These are phyloP conservation scores for Meyerozyma guilliermondii DNA, from an alignment of 1,139 yeast species.

Conservation along the genomic window DNA sequence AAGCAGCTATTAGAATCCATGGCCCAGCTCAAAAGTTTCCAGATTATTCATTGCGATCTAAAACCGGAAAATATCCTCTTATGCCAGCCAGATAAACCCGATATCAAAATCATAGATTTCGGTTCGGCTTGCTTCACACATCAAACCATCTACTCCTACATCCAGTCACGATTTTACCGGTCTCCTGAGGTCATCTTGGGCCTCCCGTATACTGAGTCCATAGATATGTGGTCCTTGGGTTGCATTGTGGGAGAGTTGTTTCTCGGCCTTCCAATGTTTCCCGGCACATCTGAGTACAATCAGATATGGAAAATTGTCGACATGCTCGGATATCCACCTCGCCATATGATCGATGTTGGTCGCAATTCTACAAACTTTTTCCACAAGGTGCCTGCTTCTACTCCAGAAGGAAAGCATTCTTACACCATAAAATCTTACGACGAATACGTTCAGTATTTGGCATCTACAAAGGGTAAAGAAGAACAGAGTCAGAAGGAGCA, in stretches of 20 bases:
- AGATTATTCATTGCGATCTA: slow-evolving; percentile 90
- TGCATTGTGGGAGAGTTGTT: slow-evolving; percentile 94
- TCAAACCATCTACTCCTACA: slow-evolving; percentile 86
- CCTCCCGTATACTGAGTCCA: slow-evolving; percentile 82
- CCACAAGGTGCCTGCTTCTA: slow-evolving; percentile 30
- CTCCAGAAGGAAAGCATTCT: slow-evolving; percentile 25
- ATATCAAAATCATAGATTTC: slow-evolving; percentile 89
- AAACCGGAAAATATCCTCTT: slow-evolving; percentile 93
- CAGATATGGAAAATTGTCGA: slow-evolving; percentile 80
- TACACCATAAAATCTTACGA: slow-evolving; percentile 30
- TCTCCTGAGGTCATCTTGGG: slow-evolving; percentile 96
- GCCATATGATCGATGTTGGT: slow-evolving; percentile 97
- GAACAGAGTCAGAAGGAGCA: slow-evolving; percentile 64
- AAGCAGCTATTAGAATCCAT: slow-evolving; percentile 78
- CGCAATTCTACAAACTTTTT: slow-evolving; percentile 73
- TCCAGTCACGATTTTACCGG: slow-evolving; percentile 91
- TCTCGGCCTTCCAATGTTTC: slow-evolving; percentile 89
- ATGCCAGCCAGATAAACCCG: slow-evolving; percentile 79
- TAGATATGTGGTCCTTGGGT: slow-evolving; percentile 98
- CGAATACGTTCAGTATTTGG: slow-evolving; percentile 34
- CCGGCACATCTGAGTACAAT: slow-evolving; percentile 92
- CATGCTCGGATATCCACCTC: slow-evolving; percentile 83
- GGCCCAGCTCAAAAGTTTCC: slow-evolving; percentile 73
- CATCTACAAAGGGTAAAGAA: slow-evolving; percentile 24
- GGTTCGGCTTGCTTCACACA: slow-evolving; percentile 95